Percentiles rank a stretch among this genome's conserved stretches.
These are phyloP conservation scores for Fusarium pseudocircinatum DNA, from an alignment of 2,329 filamentous ascomycete genomes.

Conservation along the genomic window DNA sequence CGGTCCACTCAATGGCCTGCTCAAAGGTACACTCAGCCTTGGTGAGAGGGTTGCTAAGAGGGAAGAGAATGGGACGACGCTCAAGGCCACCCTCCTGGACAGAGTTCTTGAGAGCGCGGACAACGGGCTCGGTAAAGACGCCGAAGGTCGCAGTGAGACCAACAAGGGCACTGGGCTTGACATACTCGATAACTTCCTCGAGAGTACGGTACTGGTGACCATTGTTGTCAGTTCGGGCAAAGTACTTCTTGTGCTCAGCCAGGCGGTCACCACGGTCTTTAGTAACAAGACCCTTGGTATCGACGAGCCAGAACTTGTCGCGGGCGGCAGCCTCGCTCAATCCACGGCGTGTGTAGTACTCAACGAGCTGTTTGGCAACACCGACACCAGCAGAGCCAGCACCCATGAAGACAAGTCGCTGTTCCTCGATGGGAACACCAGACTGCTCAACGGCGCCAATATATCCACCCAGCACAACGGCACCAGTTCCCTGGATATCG, in stretches of 20 bases:
- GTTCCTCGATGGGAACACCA: conserved; percentile 85
- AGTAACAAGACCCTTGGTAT: conserved; percentile 96
- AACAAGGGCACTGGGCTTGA: conserved; percentile 93
- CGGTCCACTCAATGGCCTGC: conserved; percentile 89
- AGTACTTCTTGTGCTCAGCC: conserved; percentile 86
- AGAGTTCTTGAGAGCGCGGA: conserved; percentile 74
- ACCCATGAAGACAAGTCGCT: conserved; percentile 95
- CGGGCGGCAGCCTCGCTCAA: conserved; percentile 87
- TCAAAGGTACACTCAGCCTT: conserved; percentile 99
- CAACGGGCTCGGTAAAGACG: conserved; percentile 88
- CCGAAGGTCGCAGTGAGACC: conserved; percentile 94
- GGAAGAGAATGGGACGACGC: conserved; percentile 90
- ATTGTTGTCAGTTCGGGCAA: conserved; percentile 71
- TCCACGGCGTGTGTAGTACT: conserved; percentile 94
- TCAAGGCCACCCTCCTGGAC: conserved; percentile 73
- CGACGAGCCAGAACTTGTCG: conserved; percentile 95
- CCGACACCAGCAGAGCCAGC: conserved; percentile 95
- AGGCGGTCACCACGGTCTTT: conserved; percentile 92
- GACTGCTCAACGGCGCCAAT: conserved; percentile 83
- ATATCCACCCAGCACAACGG: conserved; percentile 89
- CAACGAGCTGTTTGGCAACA: conserved; percentile 96
- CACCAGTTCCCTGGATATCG: conserved; percentile 96
- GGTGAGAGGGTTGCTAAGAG: conserved; percentile 92
- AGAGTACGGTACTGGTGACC: conserved; percentile 80
- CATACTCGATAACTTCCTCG: conserved; percentile 91